Conservation (phyloP, 805 yeast species). For the Candida boleticola region DNA sequence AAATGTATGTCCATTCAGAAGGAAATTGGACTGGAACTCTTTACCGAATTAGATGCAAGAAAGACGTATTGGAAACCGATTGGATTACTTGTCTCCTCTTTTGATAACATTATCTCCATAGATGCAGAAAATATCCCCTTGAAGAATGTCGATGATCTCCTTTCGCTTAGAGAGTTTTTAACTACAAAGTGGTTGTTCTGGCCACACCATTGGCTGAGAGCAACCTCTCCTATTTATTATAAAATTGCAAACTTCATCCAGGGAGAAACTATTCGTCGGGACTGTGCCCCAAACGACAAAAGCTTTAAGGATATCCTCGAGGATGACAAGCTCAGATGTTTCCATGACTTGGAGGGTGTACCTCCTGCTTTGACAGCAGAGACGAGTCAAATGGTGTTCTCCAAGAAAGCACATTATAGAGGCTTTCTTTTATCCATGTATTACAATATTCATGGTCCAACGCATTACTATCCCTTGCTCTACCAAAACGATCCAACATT, state of each 20-base stretch:
- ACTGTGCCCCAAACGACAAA: slow-evolving; percentile 27
- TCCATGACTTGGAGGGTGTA: slow-evolving; percentile 33
- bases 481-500: slow-evolving; percentile 35
- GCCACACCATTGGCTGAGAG: slow-evolving; percentile 37
- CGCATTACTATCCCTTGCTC: slow-evolving; percentile 26
- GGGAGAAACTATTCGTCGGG: slow-evolving; percentile 29
- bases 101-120: slow-evolving; percentile 29
- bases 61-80: slow-evolving; percentile 30
- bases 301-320: slow-evolving; percentile 14
- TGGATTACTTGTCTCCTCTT: slow-evolving; percentile 32
- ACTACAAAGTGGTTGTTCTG: slow-evolving; percentile 28
- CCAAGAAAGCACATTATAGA: slow-evolving; percentile 31
- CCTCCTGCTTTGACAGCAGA: slow-evolving; percentile 30
- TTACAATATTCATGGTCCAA: slow-evolving; percentile 31
- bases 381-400: slow-evolving; percentile 35
- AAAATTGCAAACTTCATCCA: slow-evolving; percentile 27
- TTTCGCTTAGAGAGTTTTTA: slow-evolving; percentile 22
- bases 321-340: slow-evolving; percentile 17
- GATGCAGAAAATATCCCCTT: slow-evolving; percentile 36
- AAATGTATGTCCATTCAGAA: slow-evolving; percentile 25
- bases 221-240: slow-evolving; percentile 31
- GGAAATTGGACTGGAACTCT: slow-evolving; percentile 21
- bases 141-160: slow-evolving; percentile 25
- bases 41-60: slow-evolving; percentile 14
- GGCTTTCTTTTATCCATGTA: slow-evolving; percentile 30